Conservation (phyloP, 352 stramenopile genomes). For the Phytophthora citricola region DNA sequence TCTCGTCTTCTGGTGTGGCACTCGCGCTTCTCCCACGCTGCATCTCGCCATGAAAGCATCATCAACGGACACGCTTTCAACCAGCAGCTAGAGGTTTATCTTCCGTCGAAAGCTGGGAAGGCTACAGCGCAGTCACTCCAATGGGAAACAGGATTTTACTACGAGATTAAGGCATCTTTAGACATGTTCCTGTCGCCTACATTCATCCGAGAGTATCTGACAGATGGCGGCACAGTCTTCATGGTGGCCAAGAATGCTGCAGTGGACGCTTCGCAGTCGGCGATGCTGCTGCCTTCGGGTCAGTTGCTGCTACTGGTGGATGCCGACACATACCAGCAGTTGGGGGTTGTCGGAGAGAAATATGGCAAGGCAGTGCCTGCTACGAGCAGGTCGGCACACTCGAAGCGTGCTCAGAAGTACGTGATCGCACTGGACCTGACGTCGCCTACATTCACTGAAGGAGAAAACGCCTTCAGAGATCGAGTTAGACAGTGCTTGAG, state of each 20-base stretch:
- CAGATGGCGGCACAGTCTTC: constrained; percentile 51
- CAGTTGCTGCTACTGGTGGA: constrained; percentile 79
- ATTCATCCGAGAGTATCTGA: constrained; percentile 73
- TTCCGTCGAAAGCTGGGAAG: constrained; percentile 45
- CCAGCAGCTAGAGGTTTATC: constrained; percentile 78
- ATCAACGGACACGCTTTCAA: constrained; percentile 58
- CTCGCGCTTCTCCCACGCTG: constrained; percentile 48
- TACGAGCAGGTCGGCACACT: constrained; percentile 25
- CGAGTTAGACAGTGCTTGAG: constrained; percentile 56
- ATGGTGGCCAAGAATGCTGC: constrained; percentile 85
- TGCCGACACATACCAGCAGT: constrained; percentile 67
- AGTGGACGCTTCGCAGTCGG: constrained; percentile 58
- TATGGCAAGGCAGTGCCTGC: constrained; percentile 50
- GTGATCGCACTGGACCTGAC: constrained; percentile 71
- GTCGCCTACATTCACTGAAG: constrained; percentile 40
- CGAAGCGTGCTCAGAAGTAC: constrained; percentile 55
- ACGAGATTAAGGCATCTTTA: constrained; percentile 65
- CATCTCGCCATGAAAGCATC: constrained; percentile 58
- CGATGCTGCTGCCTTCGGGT: constrained; percentile 67
- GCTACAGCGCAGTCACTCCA: constrained; percentile 56
- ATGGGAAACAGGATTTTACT: constrained; percentile 88
- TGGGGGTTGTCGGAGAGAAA: constrained; percentile 74
- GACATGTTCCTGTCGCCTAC: constrained; percentile 59
- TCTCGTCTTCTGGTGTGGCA: constrained; percentile 71
- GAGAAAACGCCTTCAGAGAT: constrained; percentile 31